These are phyloP conservation scores for Ammopiptanthus mongolicus DNA, from an alignment of 306 rosid genomes.

Conservation along the genomic window DNA sequence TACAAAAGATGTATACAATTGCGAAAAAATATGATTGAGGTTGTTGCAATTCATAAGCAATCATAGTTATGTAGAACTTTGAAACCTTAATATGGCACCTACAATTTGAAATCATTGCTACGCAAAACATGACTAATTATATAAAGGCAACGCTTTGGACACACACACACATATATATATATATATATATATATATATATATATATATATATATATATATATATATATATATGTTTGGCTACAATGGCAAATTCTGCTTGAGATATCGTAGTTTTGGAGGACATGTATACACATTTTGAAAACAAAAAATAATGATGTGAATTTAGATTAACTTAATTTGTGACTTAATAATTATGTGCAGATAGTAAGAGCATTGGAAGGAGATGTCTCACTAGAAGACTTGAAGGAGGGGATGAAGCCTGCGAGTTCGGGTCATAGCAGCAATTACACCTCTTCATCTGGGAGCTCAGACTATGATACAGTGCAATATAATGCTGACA, in stretches of 20 bases:
- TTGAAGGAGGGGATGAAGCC: slow-evolving; percentile 49
- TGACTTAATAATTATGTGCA: slow-evolving; percentile 11
- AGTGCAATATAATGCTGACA: slow-evolving; percentile 54
- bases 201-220: too few species aligned
- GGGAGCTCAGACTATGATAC: slow-evolving; percentile 60
- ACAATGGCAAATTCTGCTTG: not conserved
- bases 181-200: not conserved
- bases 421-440: slow-evolving; percentile 15
- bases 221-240: not conserved
- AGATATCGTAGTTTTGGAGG: not conserved
- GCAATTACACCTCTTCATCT: not conserved
- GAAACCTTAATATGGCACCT: too few species aligned
- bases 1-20: too few species aligned
- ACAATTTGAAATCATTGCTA: too few species aligned
- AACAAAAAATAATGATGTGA: not conserved
- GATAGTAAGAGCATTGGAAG: slow-evolving; percentile 74
- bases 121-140: not conserved
- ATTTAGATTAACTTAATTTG: not conserved
- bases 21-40: not conserved
- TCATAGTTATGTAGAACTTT: too few species aligned
- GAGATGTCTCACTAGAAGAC: slow-evolving; percentile 59
- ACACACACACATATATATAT: too few species aligned
- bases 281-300: not conserved
- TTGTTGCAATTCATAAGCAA: too few species aligned
- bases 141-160: not conserved